These are phyloP conservation scores for Termitomyces sp. DNA, from an alignment of 768 basidiomycete species.

Conservation along the genomic window DNA sequence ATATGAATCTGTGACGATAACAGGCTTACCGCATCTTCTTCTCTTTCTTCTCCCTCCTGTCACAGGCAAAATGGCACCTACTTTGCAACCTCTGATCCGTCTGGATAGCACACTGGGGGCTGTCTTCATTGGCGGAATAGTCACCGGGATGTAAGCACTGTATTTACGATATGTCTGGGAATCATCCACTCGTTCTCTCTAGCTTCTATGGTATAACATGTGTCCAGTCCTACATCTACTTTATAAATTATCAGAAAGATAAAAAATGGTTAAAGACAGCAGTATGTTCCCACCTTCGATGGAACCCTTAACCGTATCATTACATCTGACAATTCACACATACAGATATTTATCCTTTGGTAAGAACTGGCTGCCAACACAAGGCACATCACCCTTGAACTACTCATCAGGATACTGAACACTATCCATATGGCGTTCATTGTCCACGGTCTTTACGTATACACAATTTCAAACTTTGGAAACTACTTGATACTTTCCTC, in stretches of 20 bases:
- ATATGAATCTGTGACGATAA: not conserved
- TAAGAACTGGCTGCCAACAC: not conserved
- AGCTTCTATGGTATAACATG: conserved; percentile 5
- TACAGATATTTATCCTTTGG: conserved; percentile 2
- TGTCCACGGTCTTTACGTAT: not conserved
- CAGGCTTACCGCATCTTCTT: not conserved
- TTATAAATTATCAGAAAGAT: not conserved
- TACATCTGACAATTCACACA: not conserved
- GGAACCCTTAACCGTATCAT: no score
- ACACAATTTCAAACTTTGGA: not conserved
- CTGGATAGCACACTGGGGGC: not conserved
- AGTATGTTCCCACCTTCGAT: not conserved
- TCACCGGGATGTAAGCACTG: not conserved
- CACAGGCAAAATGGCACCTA: not conserved
- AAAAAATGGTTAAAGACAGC: not conserved
- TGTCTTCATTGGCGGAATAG: not conserved
- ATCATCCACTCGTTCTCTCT: not conserved
- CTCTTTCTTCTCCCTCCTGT: not conserved
- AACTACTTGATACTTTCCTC: not conserved
- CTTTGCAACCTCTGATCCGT: not conserved
- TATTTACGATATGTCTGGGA: not conserved
- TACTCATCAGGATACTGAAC: not conserved
- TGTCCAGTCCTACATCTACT: conserved; percentile 2
- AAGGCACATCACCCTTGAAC: not conserved
- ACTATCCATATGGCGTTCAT: not conserved